Percentiles rank a stretch among this genome's conserved stretches.
These are phyloP conservation scores for Komagataella pseudopastoris DNA, from an alignment of 805 yeast genomes.

Conservation along the genomic window DNA sequence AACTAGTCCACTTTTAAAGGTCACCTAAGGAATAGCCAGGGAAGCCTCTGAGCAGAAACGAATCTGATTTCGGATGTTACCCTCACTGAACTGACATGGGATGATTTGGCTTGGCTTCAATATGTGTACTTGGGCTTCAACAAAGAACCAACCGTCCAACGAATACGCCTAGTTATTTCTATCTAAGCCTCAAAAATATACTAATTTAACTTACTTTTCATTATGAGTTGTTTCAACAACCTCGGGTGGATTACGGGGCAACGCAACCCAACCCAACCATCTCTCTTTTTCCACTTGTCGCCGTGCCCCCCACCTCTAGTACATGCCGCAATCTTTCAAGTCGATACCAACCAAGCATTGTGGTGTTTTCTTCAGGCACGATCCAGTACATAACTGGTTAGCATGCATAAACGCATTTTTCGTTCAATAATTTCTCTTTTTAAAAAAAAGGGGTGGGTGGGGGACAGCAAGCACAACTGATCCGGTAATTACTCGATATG, in stretches of 20 bases:
- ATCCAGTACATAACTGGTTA: background rate
- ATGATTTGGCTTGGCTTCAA: no score
- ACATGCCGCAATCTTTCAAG: no score
- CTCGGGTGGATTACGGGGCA: background rate
- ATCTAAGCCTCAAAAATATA: background rate
- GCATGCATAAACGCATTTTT: background rate
- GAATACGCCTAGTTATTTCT: background rate
- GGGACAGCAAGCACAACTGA: no score
- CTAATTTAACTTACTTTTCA: background rate
- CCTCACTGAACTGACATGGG: no score
- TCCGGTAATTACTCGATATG: background rate
- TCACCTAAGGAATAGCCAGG: no score
- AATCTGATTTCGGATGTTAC: no score
- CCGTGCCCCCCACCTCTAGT: background rate
- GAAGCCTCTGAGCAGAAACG: no score
- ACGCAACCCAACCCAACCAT: background rate
- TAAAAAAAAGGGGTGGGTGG: no score
- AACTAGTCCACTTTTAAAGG: no score
- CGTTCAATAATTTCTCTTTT: background rate
- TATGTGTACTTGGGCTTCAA: no score
- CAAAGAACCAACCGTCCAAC: background rate
- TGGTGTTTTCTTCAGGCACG: no score
- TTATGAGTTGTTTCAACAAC: background rate
- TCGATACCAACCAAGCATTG: no score
- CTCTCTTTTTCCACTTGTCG: background rate